These are phyloP conservation scores for Nitzschia inconspicua DNA, from an alignment of 108 stramenopile genomes.

Conservation along the genomic window DNA sequence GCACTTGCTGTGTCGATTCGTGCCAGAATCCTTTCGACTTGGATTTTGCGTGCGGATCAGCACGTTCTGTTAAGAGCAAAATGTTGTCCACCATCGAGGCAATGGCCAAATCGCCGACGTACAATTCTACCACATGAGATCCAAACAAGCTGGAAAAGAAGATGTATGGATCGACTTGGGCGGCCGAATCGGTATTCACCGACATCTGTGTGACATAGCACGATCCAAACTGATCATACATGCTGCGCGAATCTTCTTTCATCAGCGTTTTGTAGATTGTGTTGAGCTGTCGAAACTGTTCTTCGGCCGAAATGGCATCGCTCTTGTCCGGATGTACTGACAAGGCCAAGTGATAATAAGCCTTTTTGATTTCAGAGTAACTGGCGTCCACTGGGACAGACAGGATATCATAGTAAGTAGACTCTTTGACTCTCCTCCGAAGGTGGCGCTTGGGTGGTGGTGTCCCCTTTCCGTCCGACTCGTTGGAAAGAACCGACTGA, in stretches of 20 bases:
- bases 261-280: conserved; percentile 36
- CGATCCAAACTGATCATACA: conserved; percentile 36
- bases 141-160: conserved; percentile 48
- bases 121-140: conserved; percentile 23
- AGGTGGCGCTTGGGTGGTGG: conserved; percentile 1
- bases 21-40: conserved; percentile 10
- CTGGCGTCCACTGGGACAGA: conserved; percentile 34
- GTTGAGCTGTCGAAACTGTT: conserved; percentile 28
- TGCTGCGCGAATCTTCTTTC: conserved; percentile 26
- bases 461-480: background rate
- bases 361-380: conserved; percentile 33
- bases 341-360: conserved; percentile 37
- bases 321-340: conserved; percentile 43
- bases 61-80: conserved; percentile 18
- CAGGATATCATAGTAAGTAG: conserved; percentile 32
- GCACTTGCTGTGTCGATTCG: conserved; percentile 26
- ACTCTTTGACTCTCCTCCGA: conserved; percentile 33
- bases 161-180: conserved; percentile 23
- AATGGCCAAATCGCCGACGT: conserved; percentile 41
- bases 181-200: conserved; percentile 1
- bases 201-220: conserved; percentile 21
- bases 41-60: conserved; percentile 5
- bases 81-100: conserved; percentile 38
- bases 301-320: conserved; percentile 7
- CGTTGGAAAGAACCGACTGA: background rate